Evolutionary conservation across 768 basidiomycete genomes (phyloP), one percentile per base, ranked within the genome.

Genomic region (Lanmaoa rubissima): DNA sequence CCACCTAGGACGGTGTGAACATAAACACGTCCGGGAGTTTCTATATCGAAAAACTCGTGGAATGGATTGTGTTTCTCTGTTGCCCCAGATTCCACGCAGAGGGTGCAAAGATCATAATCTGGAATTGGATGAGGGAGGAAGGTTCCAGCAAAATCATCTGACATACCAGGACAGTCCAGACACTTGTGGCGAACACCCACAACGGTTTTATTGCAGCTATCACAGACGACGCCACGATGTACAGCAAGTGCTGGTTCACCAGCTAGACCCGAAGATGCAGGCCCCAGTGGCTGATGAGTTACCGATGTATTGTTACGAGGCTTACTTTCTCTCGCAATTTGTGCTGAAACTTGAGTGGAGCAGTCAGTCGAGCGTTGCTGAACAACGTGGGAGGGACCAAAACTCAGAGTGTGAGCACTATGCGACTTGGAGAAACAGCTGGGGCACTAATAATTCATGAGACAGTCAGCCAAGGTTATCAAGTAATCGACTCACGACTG

Each of bases 101-200:
- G 3, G 0, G 82, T 76, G 68, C 89, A 91, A 51, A 91, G 74
- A 69, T 91, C 89, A 64, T 85, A 91, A 66, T 91, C 88, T 87
- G 48, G 0, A 54, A 26, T 45, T 46, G 5, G 32, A 51, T 55
- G n/a, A 56, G 60, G 17, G 32, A 16, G 46, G 44, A 24, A 55
- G 19, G 17, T 28, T 2, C 16, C 1, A 24, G 16, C 5, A 13
- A 38, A 8, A 59, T 19, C 21, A 40, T 32, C 42, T 5, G 45
- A 71, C 79, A 51, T 66, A 89, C 88, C 78, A 47, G 79, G 76
- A 68, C 91, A 93, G 61, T 90, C 87, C 21, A 90, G 71, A 64
- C 92, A 94, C 70, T 93, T 94, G 69, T 90, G 85, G 43, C 92
- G 78, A 53, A 84, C 67, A 12, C 91, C 92, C 53, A 79, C 73